phyloP scores from a whole-genome alignment of 345 rosid genomes.

The Ceriops zippeliana region DNA sequence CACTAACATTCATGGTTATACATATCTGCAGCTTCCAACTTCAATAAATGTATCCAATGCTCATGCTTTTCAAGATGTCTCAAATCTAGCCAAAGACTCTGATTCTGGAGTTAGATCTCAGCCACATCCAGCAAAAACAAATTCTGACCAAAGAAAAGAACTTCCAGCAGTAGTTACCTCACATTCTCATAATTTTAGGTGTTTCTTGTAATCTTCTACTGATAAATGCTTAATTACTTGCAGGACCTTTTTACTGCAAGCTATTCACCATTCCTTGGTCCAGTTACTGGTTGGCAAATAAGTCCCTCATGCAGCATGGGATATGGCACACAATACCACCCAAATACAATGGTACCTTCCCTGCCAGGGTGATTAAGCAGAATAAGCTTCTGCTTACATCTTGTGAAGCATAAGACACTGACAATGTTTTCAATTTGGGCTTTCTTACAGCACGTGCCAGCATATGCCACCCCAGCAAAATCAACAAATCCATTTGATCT shows the following conservation, averaged over 20 bases:
- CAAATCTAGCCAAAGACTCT: constrained; percentile 25
- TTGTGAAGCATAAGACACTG: neutral
- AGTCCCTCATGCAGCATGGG: constrained; percentile 44
- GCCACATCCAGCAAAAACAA: constrained; percentile 31
- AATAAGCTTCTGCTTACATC: neutral
- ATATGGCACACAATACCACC: constrained; percentile 50
- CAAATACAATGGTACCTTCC: constrained; percentile 45
- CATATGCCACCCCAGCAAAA: constrained; percentile 33
- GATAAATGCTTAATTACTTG: constrained; percentile 18
- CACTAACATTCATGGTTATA: constrained; percentile 12
- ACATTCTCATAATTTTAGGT: neutral
- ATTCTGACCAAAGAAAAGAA: constrained; percentile 47
- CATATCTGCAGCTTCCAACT: constrained; percentile 27
- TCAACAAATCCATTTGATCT: constrained; percentile 70
- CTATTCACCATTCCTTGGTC: constrained; percentile 36
- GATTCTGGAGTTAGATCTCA: constrained; percentile 27
- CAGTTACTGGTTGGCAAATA: constrained; percentile 47
- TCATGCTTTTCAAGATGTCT: constrained; percentile 28
- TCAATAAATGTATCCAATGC: constrained; percentile 23
- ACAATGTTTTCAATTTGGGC: neutral
- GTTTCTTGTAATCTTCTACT: constrained; percentile 14
- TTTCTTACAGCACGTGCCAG: constrained; percentile 39
- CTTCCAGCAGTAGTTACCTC: constrained; percentile 58
- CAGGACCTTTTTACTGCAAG: constrained; percentile 73
- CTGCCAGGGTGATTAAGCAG: constrained; percentile 5